A percentile compares a stretch with the other conserved stretches of the same genome.
phyloP scores from a whole-genome alignment of 1,284 basidiomycete species.

The Erythrobasidium hasegawianum region DNA sequence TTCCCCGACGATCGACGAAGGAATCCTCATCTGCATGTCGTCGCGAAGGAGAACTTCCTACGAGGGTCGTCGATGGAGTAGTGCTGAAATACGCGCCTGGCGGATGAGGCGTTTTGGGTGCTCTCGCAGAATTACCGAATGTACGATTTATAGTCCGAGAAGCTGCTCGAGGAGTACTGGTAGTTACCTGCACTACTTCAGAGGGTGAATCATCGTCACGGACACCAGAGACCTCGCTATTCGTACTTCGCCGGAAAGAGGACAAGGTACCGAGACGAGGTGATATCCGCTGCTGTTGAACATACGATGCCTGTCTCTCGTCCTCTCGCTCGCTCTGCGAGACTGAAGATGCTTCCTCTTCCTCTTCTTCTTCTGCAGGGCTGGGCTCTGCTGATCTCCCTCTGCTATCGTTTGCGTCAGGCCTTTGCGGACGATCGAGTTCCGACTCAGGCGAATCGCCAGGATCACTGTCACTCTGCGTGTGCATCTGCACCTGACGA shows the following conservation, averaged over 20 bases:
- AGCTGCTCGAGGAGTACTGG: not conserved
- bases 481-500: too few species aligned
- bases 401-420: too few species aligned
- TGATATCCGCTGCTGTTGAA: not conserved
- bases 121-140: too few species aligned
- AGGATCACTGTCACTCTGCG: too few species aligned
- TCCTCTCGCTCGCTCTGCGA: too few species aligned
- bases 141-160: not conserved
- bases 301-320: too few species aligned
- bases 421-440: too few species aligned
- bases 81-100: slow-evolving; percentile 17
- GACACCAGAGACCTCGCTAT: not conserved
- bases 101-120: slow-evolving; percentile 25
- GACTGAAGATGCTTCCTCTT: too few species aligned
- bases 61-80: not conserved
- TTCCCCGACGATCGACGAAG: not conserved
- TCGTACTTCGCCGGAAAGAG: slow-evolving; percentile 1
- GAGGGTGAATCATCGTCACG: not conserved
- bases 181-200: not conserved
- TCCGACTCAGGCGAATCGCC: too few species aligned
- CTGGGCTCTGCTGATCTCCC: too few species aligned
- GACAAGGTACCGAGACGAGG: not conserved
- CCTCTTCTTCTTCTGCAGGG: too few species aligned
- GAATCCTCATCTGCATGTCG: not conserved
- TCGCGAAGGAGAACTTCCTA: not conserved